Evolutionary conservation across 352 stramenopile species (phyloP), one percentile per base, ranked within the genome.

Genomic region (Albugo candida): DNA sequence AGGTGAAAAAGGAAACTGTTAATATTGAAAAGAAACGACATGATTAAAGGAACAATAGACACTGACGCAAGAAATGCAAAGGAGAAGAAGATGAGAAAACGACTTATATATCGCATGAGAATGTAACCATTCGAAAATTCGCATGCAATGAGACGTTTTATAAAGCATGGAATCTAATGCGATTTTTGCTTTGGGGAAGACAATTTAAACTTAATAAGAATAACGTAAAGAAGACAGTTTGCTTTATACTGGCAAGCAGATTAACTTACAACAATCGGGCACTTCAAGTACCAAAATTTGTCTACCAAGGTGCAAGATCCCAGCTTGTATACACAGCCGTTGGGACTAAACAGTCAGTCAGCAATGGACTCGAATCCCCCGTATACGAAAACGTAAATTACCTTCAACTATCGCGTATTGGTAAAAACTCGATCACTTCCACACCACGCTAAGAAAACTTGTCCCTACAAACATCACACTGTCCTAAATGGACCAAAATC

Each of bases 261-360:
- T 8, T 10, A 10, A 10, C 3, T 31, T 10, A 10, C 24, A 31
- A 31, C 3, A 43, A 3, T 65, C 67, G 0, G 60, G 66, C 18
- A 61, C 59, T 1, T 46, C 54, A 0, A 62, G 81, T 52, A 48
- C 84, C 53, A 62, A 67, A 18, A 64, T 75, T 11, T 91, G 78
- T 47, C 64, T 91, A 58, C 84, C 74, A 13, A 63, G 79, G n/a
- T 91, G 78, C 39, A 64, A 67, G 41, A 85, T 91, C 56, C 78
- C 78, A 17, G 74, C 64, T 12, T 91, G 78, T 47, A 52, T 47
- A 21, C 70, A 64, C 45, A 63, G 52, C 53, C 17, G 17, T 8
- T 91, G 78, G 78, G 78, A 86, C 53, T 91, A 91, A 57, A 47
- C 58, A 39, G 58, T n/a, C n/a, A n/a, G n/a, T 71, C 2, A 51